Conservation (phyloP, 176 grass and related monocot species). For the Calamus simplicifolius region DNA sequence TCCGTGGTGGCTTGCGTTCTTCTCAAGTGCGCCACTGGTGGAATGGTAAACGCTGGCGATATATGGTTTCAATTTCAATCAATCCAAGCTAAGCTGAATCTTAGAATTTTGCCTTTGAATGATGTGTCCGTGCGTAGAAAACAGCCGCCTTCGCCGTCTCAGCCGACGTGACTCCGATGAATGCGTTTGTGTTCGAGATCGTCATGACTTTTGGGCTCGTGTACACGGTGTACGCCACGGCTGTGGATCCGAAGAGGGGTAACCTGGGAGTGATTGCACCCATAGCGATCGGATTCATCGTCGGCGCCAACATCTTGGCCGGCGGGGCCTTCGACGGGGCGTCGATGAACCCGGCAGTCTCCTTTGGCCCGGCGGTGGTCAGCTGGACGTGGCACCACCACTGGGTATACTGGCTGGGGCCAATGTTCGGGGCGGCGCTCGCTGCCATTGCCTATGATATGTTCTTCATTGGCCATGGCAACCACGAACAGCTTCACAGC, state of each 20-base stretch:
- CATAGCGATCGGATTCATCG: constrained; percentile 9
- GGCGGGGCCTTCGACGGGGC: constrained; percentile 7
- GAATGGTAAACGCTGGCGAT: no score
- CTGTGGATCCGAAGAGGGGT: constrained; percentile 3
- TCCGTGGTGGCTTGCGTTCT: no score
- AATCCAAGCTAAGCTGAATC: no score
- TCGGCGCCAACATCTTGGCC: constrained; percentile 2
- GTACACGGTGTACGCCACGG: constrained; percentile 3
- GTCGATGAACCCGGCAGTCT: constrained; percentile 5
- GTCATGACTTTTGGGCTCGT: constrained; percentile 5
- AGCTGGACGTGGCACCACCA: constrained; percentile 2
- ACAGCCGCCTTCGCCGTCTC: no score
- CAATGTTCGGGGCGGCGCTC: neutral
- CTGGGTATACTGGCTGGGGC: constrained; percentile 4
- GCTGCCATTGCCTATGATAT: neutral
- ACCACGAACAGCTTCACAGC: neutral
- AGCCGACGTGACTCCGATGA: no score
- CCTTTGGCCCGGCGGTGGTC: constrained; percentile 4
- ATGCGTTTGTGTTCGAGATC: neutral
- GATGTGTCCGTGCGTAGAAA: no score
- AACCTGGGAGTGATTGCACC: neutral
- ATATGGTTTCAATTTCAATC: no score
- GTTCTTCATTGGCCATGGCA: neutral
- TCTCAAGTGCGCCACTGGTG: no score
- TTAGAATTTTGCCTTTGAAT: no score